phyloP scores from a whole-genome alignment of 192 early-diverging fungal species.

The Coemansia sp. region DNA sequence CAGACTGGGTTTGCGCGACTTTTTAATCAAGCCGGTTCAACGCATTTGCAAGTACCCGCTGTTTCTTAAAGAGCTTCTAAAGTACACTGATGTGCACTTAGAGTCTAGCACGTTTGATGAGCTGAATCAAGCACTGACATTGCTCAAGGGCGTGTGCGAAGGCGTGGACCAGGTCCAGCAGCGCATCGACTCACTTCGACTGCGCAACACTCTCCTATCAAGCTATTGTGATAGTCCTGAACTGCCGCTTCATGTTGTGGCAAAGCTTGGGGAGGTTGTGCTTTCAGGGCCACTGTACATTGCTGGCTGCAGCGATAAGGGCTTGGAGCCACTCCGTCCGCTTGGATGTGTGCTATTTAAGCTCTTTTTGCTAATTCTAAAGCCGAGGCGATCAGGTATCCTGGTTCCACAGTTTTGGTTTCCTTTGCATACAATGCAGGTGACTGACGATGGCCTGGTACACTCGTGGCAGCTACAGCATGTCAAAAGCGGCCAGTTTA shows the following conservation, averaged over 20 bases:
- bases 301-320: constrained; percentile 15
- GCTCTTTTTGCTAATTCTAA: constrained; percentile 61
- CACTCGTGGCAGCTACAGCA: constrained; percentile 43
- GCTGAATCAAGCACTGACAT: constrained; percentile 21
- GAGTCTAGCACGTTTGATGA: constrained; percentile 19
- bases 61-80: constrained; percentile 63
- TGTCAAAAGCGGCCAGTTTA: constrained; percentile 40
- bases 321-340: neutral
- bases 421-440: constrained; percentile 59
- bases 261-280: constrained; percentile 36
- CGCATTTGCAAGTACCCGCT: constrained; percentile 91
- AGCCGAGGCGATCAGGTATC: constrained; percentile 48
- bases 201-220: constrained; percentile 25
- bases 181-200: constrained; percentile 23
- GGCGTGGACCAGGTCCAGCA: constrained; percentile 43
- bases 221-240: constrained; percentile 39
- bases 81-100: constrained; percentile 47
- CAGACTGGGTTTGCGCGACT: constrained; percentile 41
- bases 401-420: constrained; percentile 69
- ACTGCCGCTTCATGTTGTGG: constrained; percentile 37
- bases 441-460: constrained; percentile 53
- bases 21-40: constrained; percentile 76
- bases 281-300: constrained; percentile 44
- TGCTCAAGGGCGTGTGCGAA: constrained; percentile 30
- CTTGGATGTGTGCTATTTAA: constrained; percentile 66